Evolutionary conservation across 2,329 filamentous ascomycete species (phyloP), one percentile per base, ranked within the genome.

Genomic region (Sporothrix luriei): DNA sequence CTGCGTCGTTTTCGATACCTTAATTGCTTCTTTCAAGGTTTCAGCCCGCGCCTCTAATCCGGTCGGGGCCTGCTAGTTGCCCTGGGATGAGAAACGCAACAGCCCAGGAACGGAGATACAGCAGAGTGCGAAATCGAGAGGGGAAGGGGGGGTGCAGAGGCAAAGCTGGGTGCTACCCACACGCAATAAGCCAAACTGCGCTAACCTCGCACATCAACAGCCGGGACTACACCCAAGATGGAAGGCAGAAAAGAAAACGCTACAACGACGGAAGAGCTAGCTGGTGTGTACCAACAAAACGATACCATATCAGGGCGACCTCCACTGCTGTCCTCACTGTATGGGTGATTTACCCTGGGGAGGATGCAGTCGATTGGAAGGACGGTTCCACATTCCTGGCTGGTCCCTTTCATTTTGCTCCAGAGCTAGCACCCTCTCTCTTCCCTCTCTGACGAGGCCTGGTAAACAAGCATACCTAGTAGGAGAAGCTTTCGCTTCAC

Each of bases 141-240:
- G n/a, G n/a, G n/a, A n/a, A n/a, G 33, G 16, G 57, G 54, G 65
- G 26, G 33, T 55, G 65, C 43, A 38, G 9, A 64, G 40, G 62
- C 51, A 62, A 64, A 64, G 54, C 26, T 24, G 26, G 46, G 66
- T 52, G 57, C 54, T 55, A 70, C 65, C 57, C 68, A 69, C 46
- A 66, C 29, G 62, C 62, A 54, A 69, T 64, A 24, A 65, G 68
- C 51, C 48, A 65, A 59, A 52, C 49, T 29, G 49, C 38, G 19
- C 49, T 38, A 55, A 43, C 51, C 49, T 66, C 38, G 51, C 46
- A 49, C 61, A 38, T 54, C 70, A 69, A 69, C 33, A 62, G 52
- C 70, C 66, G 70, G 54, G 46, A 55, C 69, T 70, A 70, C 64
- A 52, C 51, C 69, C 55, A 68, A 68, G 38, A 64, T 40, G 62